These are phyloP conservation scores for Tympanopsis confertula DNA, from an alignment of 2,329 filamentous ascomycete species.

Conservation along the genomic window DNA sequence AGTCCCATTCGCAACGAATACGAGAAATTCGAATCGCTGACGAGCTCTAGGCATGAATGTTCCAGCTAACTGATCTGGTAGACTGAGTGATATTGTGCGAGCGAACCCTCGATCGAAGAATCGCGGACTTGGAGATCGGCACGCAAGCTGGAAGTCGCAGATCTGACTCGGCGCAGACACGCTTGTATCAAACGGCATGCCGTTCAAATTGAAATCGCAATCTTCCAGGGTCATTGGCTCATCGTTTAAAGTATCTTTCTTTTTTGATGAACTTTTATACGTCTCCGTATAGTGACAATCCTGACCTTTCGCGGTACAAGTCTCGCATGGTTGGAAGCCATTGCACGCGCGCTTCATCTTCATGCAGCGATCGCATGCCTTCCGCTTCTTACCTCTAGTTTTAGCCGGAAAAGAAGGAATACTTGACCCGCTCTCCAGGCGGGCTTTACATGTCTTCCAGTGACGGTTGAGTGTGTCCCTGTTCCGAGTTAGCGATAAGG, in stretches of 20 bases:
- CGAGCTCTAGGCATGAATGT: slow-evolving; percentile 1
- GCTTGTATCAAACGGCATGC: no score
- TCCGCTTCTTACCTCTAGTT: slow-evolving; percentile 9
- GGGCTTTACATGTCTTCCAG: slow-evolving; percentile 16
- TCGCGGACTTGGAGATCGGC: no score
- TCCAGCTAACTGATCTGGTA: background rate
- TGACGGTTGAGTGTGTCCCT: slow-evolving; percentile 23
- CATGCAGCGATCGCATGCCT: slow-evolving; percentile 20
- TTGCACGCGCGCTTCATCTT: slow-evolving; percentile 21
- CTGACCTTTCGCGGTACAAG: slow-evolving; percentile 11
- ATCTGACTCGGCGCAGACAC: no score
- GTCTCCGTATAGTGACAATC: slow-evolving; percentile 7
- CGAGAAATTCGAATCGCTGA: slow-evolving; percentile 15
- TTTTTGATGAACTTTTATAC: no score
- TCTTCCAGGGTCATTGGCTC: no score
- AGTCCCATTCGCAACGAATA: slow-evolving; percentile 20
- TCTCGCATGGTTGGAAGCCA: slow-evolving; percentile 15
- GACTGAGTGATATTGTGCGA: background rate
- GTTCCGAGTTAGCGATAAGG: background rate
- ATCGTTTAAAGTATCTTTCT: no score
- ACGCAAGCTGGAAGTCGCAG: no score
- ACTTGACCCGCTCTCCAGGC: background rate
- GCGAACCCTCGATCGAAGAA: no score
- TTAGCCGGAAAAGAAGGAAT: background rate
- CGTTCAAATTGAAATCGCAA: no score